A percentile compares a stretch with the other conserved stretches of the same genome.
These are phyloP conservation scores for Calocybe cyanea DNA, from an alignment of 768 basidiomycete genomes.

Conservation along the genomic window DNA sequence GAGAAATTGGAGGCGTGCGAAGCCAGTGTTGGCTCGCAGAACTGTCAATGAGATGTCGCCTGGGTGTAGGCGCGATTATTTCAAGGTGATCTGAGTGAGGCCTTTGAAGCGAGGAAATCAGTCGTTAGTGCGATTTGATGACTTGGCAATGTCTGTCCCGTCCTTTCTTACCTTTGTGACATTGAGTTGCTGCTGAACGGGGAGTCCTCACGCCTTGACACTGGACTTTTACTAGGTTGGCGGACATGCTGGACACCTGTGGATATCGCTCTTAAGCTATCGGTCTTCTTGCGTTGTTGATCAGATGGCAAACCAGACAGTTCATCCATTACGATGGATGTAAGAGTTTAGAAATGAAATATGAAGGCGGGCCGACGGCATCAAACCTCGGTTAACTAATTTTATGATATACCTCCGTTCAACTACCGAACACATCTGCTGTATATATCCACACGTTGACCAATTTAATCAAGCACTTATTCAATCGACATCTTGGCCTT, in stretches of 20 bases:
- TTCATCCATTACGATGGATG: slow-evolving; percentile 30
- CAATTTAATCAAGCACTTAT: neutral
- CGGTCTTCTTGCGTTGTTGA: slow-evolving; percentile 22
- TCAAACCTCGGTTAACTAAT: too few species aligned
- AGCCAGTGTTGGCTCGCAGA: slow-evolving; percentile 62
- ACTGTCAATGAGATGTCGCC: slow-evolving; percentile 58
- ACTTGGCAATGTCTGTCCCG: neutral
- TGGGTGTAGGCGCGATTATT: slow-evolving; percentile 65
- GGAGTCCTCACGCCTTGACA: slow-evolving; percentile 9
- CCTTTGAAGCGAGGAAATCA: neutral
- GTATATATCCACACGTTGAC: too few species aligned
- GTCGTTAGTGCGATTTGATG: neutral
- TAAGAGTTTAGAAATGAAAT: neutral
- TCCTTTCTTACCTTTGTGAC: slow-evolving; percentile 2
- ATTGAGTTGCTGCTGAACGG: neutral
- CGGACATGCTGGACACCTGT: slow-evolving; percentile 21
- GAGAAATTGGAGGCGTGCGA: slow-evolving; percentile 41
- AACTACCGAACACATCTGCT: too few species aligned
- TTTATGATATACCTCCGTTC: too few species aligned
- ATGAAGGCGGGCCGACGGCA: neutral
- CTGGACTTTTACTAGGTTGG: slow-evolving; percentile 22
- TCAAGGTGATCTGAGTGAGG: slow-evolving; percentile 20
- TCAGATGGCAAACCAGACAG: slow-evolving; percentile 38
- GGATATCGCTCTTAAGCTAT: slow-evolving; percentile 28
- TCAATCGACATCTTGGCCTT: slow-evolving; percentile 52